These are phyloP conservation scores for Somion occarium DNA, from an alignment of 1,284 basidiomycete genomes.

Conservation along the genomic window DNA sequence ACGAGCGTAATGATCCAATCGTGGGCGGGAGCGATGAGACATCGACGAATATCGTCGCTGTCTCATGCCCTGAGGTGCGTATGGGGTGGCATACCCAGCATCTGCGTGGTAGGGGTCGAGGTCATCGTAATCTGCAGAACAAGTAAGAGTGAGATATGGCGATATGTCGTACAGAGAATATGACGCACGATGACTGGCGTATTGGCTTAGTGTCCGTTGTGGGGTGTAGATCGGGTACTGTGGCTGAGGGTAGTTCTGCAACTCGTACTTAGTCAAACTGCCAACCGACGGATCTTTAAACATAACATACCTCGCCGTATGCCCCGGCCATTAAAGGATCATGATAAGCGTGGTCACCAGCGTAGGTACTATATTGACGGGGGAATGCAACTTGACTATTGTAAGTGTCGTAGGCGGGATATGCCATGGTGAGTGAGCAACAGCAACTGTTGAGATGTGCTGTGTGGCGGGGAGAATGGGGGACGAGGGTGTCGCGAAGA, in stretches of 20 bases:
- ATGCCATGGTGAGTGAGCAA: slow-evolving; percentile 25
- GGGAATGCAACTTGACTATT: slow-evolving; percentile 26
- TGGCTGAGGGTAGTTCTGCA: slow-evolving; percentile 19
- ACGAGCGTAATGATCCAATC: slow-evolving; percentile 38
- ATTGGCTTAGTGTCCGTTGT: slow-evolving; percentile 23
- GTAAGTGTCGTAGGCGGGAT: slow-evolving; percentile 32
- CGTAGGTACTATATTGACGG: slow-evolving; percentile 18
- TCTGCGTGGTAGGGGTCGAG: slow-evolving; percentile 29
- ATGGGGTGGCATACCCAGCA: slow-evolving; percentile 24
- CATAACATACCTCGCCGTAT: slow-evolving; percentile 23
- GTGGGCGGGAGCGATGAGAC: slow-evolving; percentile 41
- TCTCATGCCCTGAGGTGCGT: slow-evolving; percentile 28
- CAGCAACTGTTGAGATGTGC: background rate
- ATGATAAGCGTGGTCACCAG: slow-evolving; percentile 19
- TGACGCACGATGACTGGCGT: slow-evolving; percentile 17
- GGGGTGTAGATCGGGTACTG: slow-evolving; percentile 21
- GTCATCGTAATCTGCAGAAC: slow-evolving; percentile 37
- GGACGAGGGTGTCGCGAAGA: slow-evolving; percentile 3
- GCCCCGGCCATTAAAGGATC: slow-evolving; percentile 21
- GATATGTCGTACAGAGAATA: slow-evolving; percentile 10
- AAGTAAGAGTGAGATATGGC: background rate
- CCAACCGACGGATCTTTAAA: background rate
- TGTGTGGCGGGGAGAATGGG: slow-evolving; percentile 2
- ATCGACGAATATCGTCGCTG: slow-evolving; percentile 54
- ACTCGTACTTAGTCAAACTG: background rate